phyloP scores from a whole-genome alignment of 352 stramenopile species.

The Thalassiosira ordinaria region DNA sequence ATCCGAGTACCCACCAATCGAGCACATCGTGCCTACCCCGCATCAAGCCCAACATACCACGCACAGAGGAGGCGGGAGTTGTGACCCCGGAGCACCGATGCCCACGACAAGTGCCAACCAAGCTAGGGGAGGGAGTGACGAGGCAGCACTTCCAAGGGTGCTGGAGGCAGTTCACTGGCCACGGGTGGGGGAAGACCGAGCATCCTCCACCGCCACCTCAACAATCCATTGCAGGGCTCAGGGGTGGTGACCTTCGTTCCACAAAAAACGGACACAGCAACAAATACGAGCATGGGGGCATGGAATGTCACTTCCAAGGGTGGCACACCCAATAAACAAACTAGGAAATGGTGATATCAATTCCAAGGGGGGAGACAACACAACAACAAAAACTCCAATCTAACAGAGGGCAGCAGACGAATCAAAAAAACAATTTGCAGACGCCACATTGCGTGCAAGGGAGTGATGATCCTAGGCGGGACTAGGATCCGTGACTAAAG shows the following conservation, averaged over 20 bases:
- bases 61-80: not conserved
- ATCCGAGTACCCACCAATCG: not conserved
- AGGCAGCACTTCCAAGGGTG: constrained; percentile 1
- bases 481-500: too few relatives aligned
- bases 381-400: too few relatives aligned
- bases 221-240: not conserved
- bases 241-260: not conserved
- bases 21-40: not conserved
- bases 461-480: too few relatives aligned
- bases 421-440: too few relatives aligned
- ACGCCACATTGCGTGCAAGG: too few relatives aligned
- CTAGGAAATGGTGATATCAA: too few relatives aligned
- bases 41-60: too few relatives aligned
- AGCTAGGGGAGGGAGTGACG: not conserved
- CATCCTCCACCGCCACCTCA: not conserved
- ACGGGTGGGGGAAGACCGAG: not conserved
- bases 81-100: not conserved
- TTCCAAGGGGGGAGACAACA: too few relatives aligned
- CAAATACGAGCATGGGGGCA: not conserved
- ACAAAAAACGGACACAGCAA: not conserved
- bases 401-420: too few relatives aligned
- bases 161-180: not conserved
- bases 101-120: not conserved
- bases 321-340: not conserved
- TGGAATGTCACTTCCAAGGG: not conserved